A percentile compares a stretch with the other conserved stretches of the same genome.
phyloP scores from a whole-genome alignment of 1,139 yeast genomes.

The Suhomyces panamericanus region DNA sequence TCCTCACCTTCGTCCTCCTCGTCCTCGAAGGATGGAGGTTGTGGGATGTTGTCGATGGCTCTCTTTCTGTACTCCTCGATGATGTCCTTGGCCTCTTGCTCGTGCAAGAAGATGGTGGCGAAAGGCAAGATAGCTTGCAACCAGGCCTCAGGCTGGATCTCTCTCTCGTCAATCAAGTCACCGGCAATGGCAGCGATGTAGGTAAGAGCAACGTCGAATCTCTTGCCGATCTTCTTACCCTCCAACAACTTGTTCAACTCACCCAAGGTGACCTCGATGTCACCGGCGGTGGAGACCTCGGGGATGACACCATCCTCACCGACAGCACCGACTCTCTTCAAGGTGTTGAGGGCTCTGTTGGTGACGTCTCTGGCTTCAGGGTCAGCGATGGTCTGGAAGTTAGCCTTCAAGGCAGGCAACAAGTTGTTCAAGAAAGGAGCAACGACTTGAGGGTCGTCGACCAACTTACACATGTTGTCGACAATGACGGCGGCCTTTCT shows the following conservation, averaged over 20 bases:
- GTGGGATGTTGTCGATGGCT: slow-evolving; percentile 97
- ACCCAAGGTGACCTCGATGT: slow-evolving; percentile 77
- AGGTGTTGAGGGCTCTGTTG: slow-evolving; percentile 92
- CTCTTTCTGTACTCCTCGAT: slow-evolving; percentile 94
- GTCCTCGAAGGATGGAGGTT: slow-evolving; percentile 92
- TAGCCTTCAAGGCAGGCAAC: slow-evolving; percentile 93
- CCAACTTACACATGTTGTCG: slow-evolving; percentile 99
- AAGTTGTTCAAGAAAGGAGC: slow-evolving; percentile 97
- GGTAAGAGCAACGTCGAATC: slow-evolving; percentile 74
- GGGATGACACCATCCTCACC: slow-evolving; percentile 87
- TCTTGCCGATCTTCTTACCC: slow-evolving; percentile 66
- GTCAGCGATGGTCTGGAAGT: slow-evolving; percentile 96
- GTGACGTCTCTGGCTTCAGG: slow-evolving; percentile 99
- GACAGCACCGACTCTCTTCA: slow-evolving; percentile 98
- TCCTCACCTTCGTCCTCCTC: slow-evolving; percentile 99
- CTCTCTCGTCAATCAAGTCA: slow-evolving; percentile 98
- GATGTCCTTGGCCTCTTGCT: slow-evolving; percentile 84
- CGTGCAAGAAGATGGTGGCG: slow-evolving; percentile 94
- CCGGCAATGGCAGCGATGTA: slow-evolving; percentile 97
- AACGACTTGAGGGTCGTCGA: slow-evolving; percentile 99
- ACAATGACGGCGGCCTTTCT: slow-evolving; percentile 99
- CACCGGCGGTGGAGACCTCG: slow-evolving; percentile 98
- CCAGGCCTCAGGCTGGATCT: slow-evolving; percentile 92
- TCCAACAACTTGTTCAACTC: slow-evolving; percentile 75
- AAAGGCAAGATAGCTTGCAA: slow-evolving; percentile 83